phyloP scores from a whole-genome alignment of 2,329 filamentous ascomycete species.

The Proliferodiscus dingleyae region DNA sequence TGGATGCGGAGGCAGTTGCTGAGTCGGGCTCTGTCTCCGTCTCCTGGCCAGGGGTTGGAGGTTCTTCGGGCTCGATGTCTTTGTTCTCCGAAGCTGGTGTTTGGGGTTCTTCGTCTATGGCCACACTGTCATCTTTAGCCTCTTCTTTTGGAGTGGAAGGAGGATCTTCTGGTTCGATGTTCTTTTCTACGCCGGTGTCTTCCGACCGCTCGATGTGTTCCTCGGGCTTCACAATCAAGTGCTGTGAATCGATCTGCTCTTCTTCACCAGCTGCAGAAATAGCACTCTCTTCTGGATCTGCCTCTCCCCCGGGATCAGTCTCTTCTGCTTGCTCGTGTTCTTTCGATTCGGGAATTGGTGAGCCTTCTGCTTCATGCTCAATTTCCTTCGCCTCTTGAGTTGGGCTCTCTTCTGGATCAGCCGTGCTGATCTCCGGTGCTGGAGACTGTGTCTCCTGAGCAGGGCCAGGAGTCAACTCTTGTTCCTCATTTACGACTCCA shows the following conservation, averaged over 20 bases:
- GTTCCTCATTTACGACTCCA: no score
- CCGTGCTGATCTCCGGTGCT: no score
- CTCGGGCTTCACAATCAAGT: neutral
- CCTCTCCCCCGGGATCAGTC: no score
- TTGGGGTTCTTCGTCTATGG: neutral
- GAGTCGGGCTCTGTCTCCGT: conserved; percentile 2
- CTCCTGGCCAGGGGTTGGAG: neutral
- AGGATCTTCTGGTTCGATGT: neutral
- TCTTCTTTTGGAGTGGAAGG: neutral
- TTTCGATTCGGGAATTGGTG: neutral
- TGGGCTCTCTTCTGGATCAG: no score
- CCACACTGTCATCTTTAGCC: neutral
- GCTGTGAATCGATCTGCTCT: neutral
- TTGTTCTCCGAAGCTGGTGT: neutral
- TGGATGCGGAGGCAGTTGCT: conserved; percentile 2
- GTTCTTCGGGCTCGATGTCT: neutral
- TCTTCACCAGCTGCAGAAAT: no score
- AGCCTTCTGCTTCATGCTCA: neutral
- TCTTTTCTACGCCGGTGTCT: neutral
- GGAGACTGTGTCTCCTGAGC: no score
- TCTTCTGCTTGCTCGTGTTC: neutral
- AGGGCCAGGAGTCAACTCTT: no score
- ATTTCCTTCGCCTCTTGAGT: no score
- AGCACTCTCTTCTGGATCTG: neutral
- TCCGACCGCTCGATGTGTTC: neutral